Evolutionary conservation across 2,329 filamentous ascomycete genomes (phyloP).

Genomic region (Monilinia aucupariae): DNA sequence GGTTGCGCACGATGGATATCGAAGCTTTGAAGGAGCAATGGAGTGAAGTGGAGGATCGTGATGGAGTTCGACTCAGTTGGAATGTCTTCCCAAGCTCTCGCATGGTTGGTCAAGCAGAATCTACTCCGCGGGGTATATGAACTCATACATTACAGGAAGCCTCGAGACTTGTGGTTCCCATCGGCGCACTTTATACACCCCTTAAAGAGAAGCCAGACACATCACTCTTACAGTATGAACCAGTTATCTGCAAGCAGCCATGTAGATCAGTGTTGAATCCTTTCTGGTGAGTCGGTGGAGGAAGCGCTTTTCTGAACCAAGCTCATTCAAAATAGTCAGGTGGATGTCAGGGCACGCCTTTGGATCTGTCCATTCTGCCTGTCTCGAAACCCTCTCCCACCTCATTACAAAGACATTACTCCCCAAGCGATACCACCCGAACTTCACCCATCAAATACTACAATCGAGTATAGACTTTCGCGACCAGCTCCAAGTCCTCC

Average conservation of each 20-base stretch:
- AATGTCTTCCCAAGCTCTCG: constrained; percentile 97
- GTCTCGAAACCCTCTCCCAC: constrained; percentile 73
- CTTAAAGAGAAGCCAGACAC: constrained; percentile 91
- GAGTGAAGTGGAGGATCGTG: constrained; percentile 82
- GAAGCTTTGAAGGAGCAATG: constrained; percentile 35
- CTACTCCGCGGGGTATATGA: constrained; percentile 3
- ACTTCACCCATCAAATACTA: constrained; percentile 74
- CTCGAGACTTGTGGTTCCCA: constrained; percentile 88
- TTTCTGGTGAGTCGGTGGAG: constrained; percentile 65
- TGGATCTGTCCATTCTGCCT: constrained; percentile 90
- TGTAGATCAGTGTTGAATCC: constrained; percentile 95
- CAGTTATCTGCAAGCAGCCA: constrained; percentile 91
- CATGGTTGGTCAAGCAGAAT: constrained; percentile 60
- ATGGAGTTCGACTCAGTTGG: constrained; percentile 95
- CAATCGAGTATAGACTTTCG: constrained; percentile 81
- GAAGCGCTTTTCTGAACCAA: not conserved
- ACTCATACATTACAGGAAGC: constrained; percentile 62
- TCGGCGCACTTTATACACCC: constrained; percentile 91
- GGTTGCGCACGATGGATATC: constrained; percentile 30
- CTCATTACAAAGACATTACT: constrained; percentile 87
- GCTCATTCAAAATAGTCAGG: constrained; percentile 52
- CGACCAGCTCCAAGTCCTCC: constrained; percentile 79
- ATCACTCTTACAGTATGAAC: constrained; percentile 88
- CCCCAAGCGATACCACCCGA: constrained; percentile 77
- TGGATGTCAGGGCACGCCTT: constrained; percentile 75